Evolutionary conservation across 768 basidiomycete genomes (phyloP).

Genomic region (Lepiota subincarnata): DNA sequence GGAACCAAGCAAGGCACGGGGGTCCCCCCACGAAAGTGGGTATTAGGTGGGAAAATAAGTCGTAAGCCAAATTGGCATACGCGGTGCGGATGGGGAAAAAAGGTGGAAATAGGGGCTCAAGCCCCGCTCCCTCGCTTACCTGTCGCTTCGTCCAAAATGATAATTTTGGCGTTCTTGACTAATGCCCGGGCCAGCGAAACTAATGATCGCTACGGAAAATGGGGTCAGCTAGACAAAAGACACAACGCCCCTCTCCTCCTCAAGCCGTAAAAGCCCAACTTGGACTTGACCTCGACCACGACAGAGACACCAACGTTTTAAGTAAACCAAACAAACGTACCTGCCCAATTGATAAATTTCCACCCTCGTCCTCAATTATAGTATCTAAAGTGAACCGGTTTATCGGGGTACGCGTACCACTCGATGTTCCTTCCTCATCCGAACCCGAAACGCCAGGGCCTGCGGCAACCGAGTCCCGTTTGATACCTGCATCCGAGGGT

Average conservation of each 20-base stretch:
- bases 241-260: too few species aligned
- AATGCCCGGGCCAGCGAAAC: constrained; percentile 87
- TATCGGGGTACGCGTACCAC: constrained; percentile 40
- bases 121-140: constrained; percentile 28
- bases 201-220: constrained; percentile 59
- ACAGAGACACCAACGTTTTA: too few species aligned
- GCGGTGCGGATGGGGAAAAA: not conserved
- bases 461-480: constrained; percentile 38
- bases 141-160: constrained; percentile 90
- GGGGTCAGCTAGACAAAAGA: not conserved
- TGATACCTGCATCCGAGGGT: constrained; percentile 6
- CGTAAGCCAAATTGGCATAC: not conserved
- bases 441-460: constrained; percentile 19
- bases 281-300: too few species aligned
- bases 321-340: constrained; percentile 19
- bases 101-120: not conserved
- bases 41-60: not conserved
- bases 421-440: constrained; percentile 31
- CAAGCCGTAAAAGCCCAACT: too few species aligned
- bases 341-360: constrained; percentile 76
- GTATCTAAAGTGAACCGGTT: constrained; percentile 81
- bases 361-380: constrained; percentile 81
- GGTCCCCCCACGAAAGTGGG: too few species aligned
- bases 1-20: too few species aligned
- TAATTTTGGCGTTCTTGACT: constrained; percentile 79